A percentile compares a stretch with the other conserved stretches of the same genome.
Conservation (phyloP, 2,329 filamentous ascomycete genomes). For the Gliomastix tumulicola region DNA sequence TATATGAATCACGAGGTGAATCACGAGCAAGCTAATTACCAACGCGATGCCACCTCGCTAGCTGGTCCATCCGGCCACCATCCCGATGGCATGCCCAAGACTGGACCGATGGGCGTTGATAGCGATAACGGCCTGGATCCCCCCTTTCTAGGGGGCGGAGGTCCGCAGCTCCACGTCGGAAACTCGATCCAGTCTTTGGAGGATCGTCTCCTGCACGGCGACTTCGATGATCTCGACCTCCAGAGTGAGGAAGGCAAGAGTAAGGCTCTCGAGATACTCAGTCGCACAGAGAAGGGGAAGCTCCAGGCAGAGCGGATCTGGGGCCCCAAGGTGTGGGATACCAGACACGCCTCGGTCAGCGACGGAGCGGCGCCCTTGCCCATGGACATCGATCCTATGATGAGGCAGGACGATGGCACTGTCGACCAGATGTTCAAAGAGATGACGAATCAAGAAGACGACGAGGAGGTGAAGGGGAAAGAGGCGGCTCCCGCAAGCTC, state of each 20-base stretch:
- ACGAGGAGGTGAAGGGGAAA: constrained; percentile 32
- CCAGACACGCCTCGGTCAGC: constrained; percentile 17
- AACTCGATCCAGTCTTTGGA: constrained; percentile 36
- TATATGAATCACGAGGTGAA: no score
- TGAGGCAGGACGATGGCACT: constrained; percentile 34
- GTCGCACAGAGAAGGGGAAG: constrained; percentile 41
- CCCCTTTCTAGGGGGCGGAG: constrained; percentile 32
- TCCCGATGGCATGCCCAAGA: constrained; percentile 16
- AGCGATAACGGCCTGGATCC: constrained; percentile 30
- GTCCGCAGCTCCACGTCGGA: constrained; percentile 32
- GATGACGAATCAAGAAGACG: constrained; percentile 46
- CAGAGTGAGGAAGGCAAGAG: constrained; percentile 37
- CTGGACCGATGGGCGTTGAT: constrained; percentile 32
- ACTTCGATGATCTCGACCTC: constrained; percentile 37
- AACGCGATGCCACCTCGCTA: background rate
- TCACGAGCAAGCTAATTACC: no score
- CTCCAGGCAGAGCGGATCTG: constrained; percentile 43
- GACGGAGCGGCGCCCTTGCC: constrained; percentile 16
- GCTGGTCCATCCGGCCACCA: constrained; percentile 1
- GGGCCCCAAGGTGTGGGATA: constrained; percentile 40
- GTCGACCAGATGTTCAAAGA: constrained; percentile 51
- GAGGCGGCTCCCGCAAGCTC: no score
- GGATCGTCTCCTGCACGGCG: constrained; percentile 40
- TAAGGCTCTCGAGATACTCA: constrained; percentile 45
- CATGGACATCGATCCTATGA: constrained; percentile 17